These are phyloP conservation scores for Umbelopsis ramanniana DNA, from an alignment of 192 early-diverging fungal genomes.

Conservation along the genomic window DNA sequence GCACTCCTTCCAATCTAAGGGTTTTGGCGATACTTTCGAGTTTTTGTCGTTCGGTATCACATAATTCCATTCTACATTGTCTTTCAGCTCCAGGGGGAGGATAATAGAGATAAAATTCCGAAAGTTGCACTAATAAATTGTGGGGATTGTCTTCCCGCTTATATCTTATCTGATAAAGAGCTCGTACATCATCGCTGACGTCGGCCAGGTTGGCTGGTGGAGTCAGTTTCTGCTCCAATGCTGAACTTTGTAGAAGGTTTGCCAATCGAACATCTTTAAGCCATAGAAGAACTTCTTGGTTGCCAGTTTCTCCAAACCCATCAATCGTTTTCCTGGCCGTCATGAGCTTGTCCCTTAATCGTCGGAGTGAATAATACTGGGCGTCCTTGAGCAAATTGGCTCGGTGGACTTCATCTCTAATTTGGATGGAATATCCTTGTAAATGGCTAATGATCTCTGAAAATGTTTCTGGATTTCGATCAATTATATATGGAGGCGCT, in stretches of 20 bases:
- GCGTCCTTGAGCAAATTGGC: constrained; percentile 59
- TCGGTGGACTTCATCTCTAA: constrained; percentile 57
- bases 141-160: constrained; percentile 27
- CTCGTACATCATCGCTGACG: not conserved
- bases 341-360: constrained; percentile 44
- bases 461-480: constrained; percentile 59
- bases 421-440: constrained; percentile 58
- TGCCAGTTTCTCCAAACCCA: constrained; percentile 38
- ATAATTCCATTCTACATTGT: constrained; percentile 21
- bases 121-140: constrained; percentile 37
- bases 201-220: not conserved
- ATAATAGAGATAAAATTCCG: constrained; percentile 26
- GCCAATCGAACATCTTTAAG: constrained; percentile 43
- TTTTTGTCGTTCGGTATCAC: constrained; percentile 25
- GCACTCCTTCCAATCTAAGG: constrained; percentile 19
- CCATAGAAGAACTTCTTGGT: constrained; percentile 42
- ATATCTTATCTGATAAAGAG: constrained; percentile 32
- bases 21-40: constrained; percentile 31
- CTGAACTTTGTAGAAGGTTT: constrained; percentile 22
- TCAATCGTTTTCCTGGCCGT: constrained; percentile 39
- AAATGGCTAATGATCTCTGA: constrained; percentile 57
- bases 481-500: constrained; percentile 38
- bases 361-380: constrained; percentile 46
- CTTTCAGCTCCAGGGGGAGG: constrained; percentile 1
- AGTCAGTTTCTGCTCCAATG: not conserved